Conservation (phyloP, 2,329 filamentous ascomycete species). For the Aspergillus fijiensis region DNA sequence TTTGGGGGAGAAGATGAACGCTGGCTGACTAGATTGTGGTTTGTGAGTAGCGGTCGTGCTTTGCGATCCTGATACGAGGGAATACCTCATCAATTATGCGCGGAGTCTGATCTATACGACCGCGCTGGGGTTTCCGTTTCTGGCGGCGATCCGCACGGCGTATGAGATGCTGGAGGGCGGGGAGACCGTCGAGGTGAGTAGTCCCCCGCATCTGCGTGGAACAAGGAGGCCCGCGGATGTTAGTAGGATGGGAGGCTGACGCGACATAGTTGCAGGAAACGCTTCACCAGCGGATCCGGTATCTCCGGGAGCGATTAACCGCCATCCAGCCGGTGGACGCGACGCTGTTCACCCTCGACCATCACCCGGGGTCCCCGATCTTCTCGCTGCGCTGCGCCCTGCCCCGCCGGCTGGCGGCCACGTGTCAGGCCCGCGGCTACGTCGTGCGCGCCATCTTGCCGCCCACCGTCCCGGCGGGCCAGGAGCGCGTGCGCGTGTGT, state of each 20-base stretch:
- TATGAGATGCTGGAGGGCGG: conserved; percentile 59
- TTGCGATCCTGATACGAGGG: conserved; percentile 58
- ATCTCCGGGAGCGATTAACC: conserved; percentile 48
- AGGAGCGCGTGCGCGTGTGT: conserved; percentile 65
- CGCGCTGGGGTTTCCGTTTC: conserved; percentile 61
- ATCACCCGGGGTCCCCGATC: conserved; percentile 60
- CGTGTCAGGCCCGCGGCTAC: conserved; percentile 60
- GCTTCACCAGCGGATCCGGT: conserved; percentile 49
- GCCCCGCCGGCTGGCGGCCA: conserved; percentile 58
- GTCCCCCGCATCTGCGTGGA: no score
- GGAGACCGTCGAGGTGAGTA: conserved; percentile 46
- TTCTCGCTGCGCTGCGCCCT: conserved; percentile 60
- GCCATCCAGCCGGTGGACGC: conserved; percentile 32
- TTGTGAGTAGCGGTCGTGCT: conserved; percentile 56
- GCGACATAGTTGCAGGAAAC: conserved; percentile 39
- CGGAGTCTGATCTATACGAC: conserved; percentile 75
- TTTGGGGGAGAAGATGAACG: conserved; percentile 7
- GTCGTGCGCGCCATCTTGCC: conserved; percentile 66
- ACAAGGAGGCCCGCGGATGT: no score
- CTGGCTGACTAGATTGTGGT: conserved; percentile 1
- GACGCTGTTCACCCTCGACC: conserved; percentile 39
- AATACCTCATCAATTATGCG: conserved; percentile 73
- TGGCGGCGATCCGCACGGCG: conserved; percentile 58
- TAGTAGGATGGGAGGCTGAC: background rate
- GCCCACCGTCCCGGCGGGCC: conserved; percentile 65